phyloP scores from a whole-genome alignment of 495 filamentous ascomycete species.

The Trichoderma virens region DNA sequence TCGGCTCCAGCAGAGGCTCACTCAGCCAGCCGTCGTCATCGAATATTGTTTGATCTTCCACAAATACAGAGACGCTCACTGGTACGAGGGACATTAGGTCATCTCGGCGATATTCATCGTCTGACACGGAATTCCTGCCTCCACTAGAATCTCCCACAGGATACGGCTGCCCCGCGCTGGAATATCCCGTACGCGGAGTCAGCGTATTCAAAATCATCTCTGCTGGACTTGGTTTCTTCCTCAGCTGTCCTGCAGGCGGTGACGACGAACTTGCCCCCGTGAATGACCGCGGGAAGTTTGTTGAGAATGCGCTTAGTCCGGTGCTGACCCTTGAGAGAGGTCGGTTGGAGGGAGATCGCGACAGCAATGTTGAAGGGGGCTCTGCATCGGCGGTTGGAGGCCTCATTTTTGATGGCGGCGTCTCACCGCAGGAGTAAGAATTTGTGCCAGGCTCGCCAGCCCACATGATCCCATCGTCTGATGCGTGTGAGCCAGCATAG shows the following conservation, averaged over 20 bases:
- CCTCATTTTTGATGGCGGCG: constrained; percentile 43
- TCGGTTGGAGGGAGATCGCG: constrained; percentile 62
- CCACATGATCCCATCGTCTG: constrained; percentile 44
- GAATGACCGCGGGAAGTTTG: constrained; percentile 65
- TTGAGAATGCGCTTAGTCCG: constrained; percentile 55
- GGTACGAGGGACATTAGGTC: constrained; percentile 33
- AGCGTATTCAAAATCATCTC: constrained; percentile 59
- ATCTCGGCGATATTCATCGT: constrained; percentile 36
- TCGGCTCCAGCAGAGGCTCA: constrained; percentile 61
- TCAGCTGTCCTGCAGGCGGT: constrained; percentile 52
- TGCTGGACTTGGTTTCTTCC: constrained; percentile 58
- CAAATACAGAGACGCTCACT: constrained; percentile 49
- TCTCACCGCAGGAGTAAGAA: constrained; percentile 55
- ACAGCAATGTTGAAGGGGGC: constrained; percentile 41
- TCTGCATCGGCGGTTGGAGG: constrained; percentile 23
- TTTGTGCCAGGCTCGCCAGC: constrained; percentile 40
- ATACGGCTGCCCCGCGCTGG: not conserved
- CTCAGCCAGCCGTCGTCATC: constrained; percentile 66
- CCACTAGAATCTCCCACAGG: constrained; percentile 28
- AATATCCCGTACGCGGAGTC: constrained; percentile 32
- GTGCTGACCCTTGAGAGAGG: constrained; percentile 45
- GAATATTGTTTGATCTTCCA: constrained; percentile 72
- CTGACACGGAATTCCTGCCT: constrained; percentile 38
- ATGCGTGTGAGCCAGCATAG: constrained; percentile 52
- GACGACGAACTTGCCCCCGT: constrained; percentile 60